A percentile compares a stretch with the other conserved stretches of the same genome.
Evolutionary conservation across 1,284 basidiomycete species (phyloP).

Genomic region (Tilletia indica): DNA sequence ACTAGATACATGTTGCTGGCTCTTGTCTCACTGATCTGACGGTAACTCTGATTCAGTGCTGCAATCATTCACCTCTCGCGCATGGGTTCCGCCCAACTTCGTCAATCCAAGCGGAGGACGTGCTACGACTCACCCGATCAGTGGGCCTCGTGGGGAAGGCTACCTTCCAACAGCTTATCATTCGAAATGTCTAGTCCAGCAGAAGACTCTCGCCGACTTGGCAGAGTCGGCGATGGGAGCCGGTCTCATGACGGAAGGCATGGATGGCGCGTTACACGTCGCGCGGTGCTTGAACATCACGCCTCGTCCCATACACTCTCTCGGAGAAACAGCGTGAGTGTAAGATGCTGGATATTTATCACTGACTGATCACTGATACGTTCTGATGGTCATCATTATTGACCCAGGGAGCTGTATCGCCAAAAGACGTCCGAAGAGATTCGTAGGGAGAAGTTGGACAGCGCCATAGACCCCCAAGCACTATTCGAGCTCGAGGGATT

Average conservation of each 20-base stretch:
- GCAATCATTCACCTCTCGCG: background rate
- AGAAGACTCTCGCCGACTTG: conserved; percentile 35
- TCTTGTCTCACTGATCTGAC: conserved; percentile 1
- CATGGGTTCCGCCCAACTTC: conserved; percentile 6
- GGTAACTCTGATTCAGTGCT: conserved; percentile 16
- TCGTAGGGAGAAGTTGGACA: conserved; percentile 23
- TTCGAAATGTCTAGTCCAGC: conserved; percentile 18
- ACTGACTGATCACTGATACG: background rate
- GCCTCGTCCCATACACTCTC: conserved; percentile 12
- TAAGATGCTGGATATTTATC: background rate
- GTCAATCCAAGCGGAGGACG: conserved; percentile 7
- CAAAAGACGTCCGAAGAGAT: conserved; percentile 4
- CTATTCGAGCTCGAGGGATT: conserved; percentile 28
- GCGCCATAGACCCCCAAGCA: conserved; percentile 15
- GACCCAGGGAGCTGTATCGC: background rate
- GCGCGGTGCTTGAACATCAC: conserved; percentile 24
- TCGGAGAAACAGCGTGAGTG: conserved; percentile 22
- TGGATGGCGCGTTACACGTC: conserved; percentile 18
- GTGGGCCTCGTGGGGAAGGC: background rate
- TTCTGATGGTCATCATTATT: background rate
- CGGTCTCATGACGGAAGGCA: conserved; percentile 16
- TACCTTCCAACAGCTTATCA: background rate
- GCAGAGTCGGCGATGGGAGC: conserved; percentile 38
- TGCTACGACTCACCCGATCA: background rate
- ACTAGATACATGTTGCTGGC: background rate